Base-by-base conservation (phyloP, 208 protist species). In the Acanthamoeba healyi region DNA sequence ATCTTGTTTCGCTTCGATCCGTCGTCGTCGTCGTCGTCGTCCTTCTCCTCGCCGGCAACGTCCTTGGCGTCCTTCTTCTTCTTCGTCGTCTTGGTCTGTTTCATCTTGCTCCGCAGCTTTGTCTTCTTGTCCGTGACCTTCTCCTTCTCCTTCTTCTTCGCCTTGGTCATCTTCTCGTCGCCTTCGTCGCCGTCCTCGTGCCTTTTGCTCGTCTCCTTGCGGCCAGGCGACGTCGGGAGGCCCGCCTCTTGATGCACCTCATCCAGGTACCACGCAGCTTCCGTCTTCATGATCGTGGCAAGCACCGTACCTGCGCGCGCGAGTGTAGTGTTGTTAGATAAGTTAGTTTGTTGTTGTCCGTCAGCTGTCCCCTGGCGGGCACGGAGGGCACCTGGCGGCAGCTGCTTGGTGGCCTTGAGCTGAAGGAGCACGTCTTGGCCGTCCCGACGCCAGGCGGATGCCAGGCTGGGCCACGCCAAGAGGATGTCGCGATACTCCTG, bases 401-500 rank as follows among this genome's bases (percentile, higher is more conserved):
- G 40, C n/a, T 19, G 15, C 26, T 54, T 84, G n/a, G 17, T 4
- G 42, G 74, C 74, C 29, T 84, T 84, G 74, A 84, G 17, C 42
- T 84, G 74, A 14, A 84, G 26, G 42, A 84, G 40, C 24, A 54
- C 44, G n/a, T 84, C 40, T 26, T 54, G 36, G 40, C 74, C 74
- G 24, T 84, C 74, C 15, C 44, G 12, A 15, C 44, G 9, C 74
- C 74, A 84, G 42, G 44, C 36, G 22, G 17, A 24, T 4, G 74
- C 74, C 24, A 84, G 38, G 74, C 34, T 14, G 29, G 74, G 74
- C 74, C 74, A 84, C 42, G 29, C 74, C n/a, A 34, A 0, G 44
- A 84, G 74, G 36, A 84, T 84, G 44, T 84, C 74, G 26, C 24
- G 24, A 54, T 84, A 84, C 42, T 84, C 74, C 40, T 84, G 74